Evolutionary conservation across 208 protist species (phyloP), one percentile per base, ranked within the genome.

Genomic region (Acanthamoeba divionensis): DNA sequence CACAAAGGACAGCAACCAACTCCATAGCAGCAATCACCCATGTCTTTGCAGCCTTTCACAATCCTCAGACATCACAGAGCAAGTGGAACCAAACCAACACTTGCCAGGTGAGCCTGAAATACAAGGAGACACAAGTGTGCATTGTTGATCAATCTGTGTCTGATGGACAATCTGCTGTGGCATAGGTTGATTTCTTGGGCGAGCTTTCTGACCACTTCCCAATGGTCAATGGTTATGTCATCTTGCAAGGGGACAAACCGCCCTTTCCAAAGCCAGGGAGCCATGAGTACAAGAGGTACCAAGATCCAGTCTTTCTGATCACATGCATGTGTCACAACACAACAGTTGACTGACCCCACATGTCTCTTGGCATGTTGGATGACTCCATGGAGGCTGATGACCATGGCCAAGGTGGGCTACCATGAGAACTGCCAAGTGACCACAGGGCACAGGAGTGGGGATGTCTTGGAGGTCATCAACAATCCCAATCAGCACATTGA

Each of bases 171-270:
- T 1, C 1, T 5, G 36, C 36, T 41, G 36, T 1, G 6, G 4
- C 13, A 67, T 54, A 87, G 79, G 41, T 88, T 31, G 57, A 88
- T 31, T 88, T 88, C 26, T 48, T 88, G 80, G 57, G 10, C 8
- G 60, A 88, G 15, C 80, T 88, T 12, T 8, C 6, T 10, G 47
- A 88, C 24, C 60, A 88, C 60, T 88, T 88, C 44, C 80, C 80
- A 3, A 88, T 62, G 5, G 1, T 6, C 33, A 88, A 88, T 41
- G 80, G 80, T 5, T 88, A 88, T 44, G 80, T 88, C 15, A 41
- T 71, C 60, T 48, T 88, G 18, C 45, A 41, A 8, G 80, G 80
- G 36, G 29, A 29, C 12, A 57, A 88, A n/a, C 80, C 80, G 4
- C 4, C 52, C n/a, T 88, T 88, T 26, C 80, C 80, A 26, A 71